Conservation (phyloP, 2,329 filamentous ascomycete genomes). For the Anthostomella pinea region DNA sequence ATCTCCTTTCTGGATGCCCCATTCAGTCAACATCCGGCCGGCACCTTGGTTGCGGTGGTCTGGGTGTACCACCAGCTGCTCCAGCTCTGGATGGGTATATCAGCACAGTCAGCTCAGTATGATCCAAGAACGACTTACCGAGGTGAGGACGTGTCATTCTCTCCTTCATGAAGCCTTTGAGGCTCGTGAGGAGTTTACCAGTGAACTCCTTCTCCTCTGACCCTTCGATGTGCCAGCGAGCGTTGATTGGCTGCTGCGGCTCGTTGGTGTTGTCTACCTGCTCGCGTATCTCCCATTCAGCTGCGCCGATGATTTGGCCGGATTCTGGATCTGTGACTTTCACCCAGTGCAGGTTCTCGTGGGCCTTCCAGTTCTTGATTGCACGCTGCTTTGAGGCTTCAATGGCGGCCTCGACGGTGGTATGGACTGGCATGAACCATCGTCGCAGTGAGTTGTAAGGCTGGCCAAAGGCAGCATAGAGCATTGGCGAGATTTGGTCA, state of each 20-base stretch:
- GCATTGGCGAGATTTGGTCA: constrained; percentile 9
- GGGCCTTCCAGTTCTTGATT: constrained; percentile 10
- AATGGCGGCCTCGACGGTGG: constrained; percentile 10
- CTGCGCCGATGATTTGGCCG: constrained; percentile 10
- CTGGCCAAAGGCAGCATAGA: constrained; percentile 12
- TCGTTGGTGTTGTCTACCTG: constrained; percentile 1
- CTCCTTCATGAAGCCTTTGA: constrained; percentile 15
- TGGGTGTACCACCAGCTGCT: constrained; percentile 11
- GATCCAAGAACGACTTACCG: too few relatives aligned
- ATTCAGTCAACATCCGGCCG: constrained; percentile 6
- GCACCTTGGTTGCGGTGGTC: constrained; percentile 7
- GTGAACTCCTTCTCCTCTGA: constrained; percentile 13
- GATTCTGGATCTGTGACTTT: constrained; percentile 11
- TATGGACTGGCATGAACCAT: constrained; percentile 19
- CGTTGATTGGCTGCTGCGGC: constrained; percentile 9
- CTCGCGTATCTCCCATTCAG: constrained; percentile 11
- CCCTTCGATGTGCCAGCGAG: constrained; percentile 12
- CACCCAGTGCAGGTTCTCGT: constrained; percentile 9
- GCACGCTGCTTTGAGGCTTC: constrained; percentile 5
- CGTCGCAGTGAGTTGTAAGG: constrained; percentile 12
- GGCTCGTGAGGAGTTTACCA: constrained; percentile 7
- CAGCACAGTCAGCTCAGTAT: neutral
- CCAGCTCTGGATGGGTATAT: constrained; percentile 7
- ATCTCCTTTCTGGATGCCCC: constrained; percentile 11
- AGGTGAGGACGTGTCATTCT: constrained; percentile 14